Evolutionary conservation across 257 asterid genomes (phyloP).

Genomic region (Solanum sparsipilum): DNA sequence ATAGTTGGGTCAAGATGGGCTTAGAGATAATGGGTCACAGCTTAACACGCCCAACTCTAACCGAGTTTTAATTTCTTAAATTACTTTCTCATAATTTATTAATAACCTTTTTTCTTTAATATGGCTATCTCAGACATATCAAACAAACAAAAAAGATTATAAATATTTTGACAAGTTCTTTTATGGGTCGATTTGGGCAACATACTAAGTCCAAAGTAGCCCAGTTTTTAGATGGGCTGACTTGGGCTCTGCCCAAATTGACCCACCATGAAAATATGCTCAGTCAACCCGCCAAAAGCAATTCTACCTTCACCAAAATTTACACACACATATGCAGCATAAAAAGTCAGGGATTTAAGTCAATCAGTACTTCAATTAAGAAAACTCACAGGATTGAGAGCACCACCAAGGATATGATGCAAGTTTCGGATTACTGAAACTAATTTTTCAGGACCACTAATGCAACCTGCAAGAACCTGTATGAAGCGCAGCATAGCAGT

Average conservation of each 20-base stretch:
- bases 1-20: neutral
- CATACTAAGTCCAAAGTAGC: neutral
- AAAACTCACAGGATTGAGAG: slow-evolving; percentile 78
- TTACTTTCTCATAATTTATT: neutral
- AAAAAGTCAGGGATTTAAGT: neutral
- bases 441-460: slow-evolving; percentile 77
- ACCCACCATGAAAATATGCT: neutral
- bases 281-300: neutral
- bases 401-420: slow-evolving; percentile 93
- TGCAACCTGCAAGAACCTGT: slow-evolving; percentile 84
- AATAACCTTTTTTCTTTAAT: neutral
- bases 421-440: slow-evolving; percentile 57
- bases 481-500: neutral
- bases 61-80: neutral
- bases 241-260: neutral
- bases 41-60: neutral
- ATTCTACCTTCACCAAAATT: neutral
- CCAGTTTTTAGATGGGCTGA: neutral
- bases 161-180: neutral
- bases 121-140: neutral
- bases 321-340: neutral
- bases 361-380: neutral
- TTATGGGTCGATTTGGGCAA: neutral
- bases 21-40: neutral
- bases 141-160: neutral